These are phyloP conservation scores for Biscogniauxia sp. DNA, from an alignment of 2,329 filamentous ascomycete species.

Conservation along the genomic window DNA sequence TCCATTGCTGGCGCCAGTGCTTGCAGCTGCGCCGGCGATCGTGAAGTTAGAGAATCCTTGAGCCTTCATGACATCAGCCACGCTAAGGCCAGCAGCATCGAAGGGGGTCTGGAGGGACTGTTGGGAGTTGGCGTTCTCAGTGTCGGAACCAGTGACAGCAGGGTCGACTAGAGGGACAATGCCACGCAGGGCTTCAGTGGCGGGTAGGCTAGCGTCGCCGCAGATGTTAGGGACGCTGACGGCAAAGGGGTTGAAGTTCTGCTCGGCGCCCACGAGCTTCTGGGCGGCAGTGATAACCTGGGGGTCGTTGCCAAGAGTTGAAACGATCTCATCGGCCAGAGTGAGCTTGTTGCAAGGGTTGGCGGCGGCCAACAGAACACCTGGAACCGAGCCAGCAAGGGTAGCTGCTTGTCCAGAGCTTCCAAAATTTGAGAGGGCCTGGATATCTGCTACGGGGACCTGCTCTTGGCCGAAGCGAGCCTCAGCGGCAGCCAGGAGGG, in stretches of 20 bases:
- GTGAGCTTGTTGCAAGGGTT: slow-evolving; percentile 66
- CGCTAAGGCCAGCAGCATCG: slow-evolving; percentile 58
- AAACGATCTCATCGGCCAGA: slow-evolving; percentile 63
- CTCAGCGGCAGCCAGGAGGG: slow-evolving; percentile 43
- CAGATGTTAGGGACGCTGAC: slow-evolving; percentile 61
- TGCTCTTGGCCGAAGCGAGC: slow-evolving; percentile 66
- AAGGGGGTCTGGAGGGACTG: slow-evolving; percentile 54
- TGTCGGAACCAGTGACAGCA: slow-evolving; percentile 53
- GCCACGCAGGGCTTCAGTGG: slow-evolving; percentile 59
- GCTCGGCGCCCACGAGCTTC: slow-evolving; percentile 64
- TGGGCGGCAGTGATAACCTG: slow-evolving; percentile 60
- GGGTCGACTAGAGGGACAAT: slow-evolving; percentile 68
- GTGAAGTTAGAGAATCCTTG: slow-evolving; percentile 65
- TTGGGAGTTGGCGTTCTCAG: slow-evolving; percentile 59
- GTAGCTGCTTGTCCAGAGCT: slow-evolving; percentile 60
- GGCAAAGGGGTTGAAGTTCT: slow-evolving; percentile 70
- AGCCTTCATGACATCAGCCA: slow-evolving; percentile 61
- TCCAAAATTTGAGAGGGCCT: slow-evolving; percentile 53
- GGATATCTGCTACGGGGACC: slow-evolving; percentile 52
- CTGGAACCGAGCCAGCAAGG: slow-evolving; percentile 60
- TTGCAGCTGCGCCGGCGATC: slow-evolving; percentile 25
- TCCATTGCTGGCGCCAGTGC: slow-evolving; percentile 21
- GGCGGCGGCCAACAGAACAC: slow-evolving; percentile 61
- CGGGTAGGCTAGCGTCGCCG: slow-evolving; percentile 60
- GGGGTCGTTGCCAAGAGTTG: slow-evolving; percentile 57